Evolutionary conservation across 257 asterid species (phyloP).

Genomic region (Parsonsia alboflavescens): DNA sequence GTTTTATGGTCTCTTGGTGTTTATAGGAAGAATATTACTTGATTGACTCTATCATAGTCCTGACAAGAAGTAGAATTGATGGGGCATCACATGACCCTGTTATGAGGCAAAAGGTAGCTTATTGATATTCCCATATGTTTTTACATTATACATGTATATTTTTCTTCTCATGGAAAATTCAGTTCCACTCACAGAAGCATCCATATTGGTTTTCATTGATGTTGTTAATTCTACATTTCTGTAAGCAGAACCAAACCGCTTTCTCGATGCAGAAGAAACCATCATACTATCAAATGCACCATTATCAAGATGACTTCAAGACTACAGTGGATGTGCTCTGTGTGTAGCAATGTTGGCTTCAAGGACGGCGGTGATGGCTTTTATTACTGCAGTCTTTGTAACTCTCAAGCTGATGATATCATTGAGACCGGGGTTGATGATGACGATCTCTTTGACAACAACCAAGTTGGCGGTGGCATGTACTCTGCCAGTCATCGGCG

Average conservation of each 20-base stretch:
- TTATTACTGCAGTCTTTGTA: constrained; percentile 47
- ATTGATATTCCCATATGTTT: not conserved
- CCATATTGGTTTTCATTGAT: not conserved
- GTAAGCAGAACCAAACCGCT: not conserved
- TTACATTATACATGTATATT: too few relatives aligned
- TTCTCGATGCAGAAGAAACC: not conserved
- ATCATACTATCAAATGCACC: not conserved
- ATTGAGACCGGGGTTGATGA: constrained; percentile 48
- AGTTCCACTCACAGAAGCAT: not conserved
- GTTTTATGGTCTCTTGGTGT: not conserved
- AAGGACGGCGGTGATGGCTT: constrained; percentile 46
- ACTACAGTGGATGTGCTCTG: constrained; percentile 32
- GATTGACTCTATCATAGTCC: not conserved
- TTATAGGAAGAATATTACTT: not conserved
- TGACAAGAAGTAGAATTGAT: not conserved
- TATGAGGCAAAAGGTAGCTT: not conserved
- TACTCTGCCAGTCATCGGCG: constrained; percentile 35
- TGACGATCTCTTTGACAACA: constrained; percentile 28
- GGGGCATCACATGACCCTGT: not conserved
- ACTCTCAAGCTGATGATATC: constrained; percentile 52
- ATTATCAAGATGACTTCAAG: constrained; percentile 24
- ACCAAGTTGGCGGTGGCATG: constrained; percentile 13
- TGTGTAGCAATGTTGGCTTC: constrained; percentile 40
- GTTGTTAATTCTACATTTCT: not conserved
- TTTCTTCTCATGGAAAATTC: not conserved